Base-by-base conservation (phyloP, 805 yeast species). In the Nakazawaea anatomiae region DNA sequence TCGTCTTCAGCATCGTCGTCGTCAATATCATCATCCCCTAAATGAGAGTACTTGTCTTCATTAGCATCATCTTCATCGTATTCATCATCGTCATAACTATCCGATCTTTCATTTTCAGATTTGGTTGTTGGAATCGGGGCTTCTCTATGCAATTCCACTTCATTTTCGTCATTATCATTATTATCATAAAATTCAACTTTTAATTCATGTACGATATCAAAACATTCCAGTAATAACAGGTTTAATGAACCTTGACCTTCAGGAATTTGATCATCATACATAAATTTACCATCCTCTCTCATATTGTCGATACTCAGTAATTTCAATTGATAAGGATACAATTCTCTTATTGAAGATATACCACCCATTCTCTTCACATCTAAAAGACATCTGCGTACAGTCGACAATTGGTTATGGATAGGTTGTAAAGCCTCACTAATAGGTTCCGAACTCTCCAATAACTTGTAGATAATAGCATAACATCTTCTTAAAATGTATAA, bases 191-290 rank as follows among this genome's bases (percentile, higher is more conserved):
- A 78, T 62, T 90, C 96, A 36, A 88, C 83, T 63, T 89, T 87
- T 65, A 94, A 74, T 70, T 94, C 99, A 63, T 92, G 94, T 44
- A 88, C 76, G 52, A 92, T 85, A 66, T 94, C 99, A 65, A 89
- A 94, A 66, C 98, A 92, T 64, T 91, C 97, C 4, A 96, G 94
- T 47, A 92, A 72, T 52, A 92, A 70, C 1, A 96, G 96, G 65
- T 83, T 90, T 55, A 94, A 73, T n/a, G 96, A 82, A 5, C 97
- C 99, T 68, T 94, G 99, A 10, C 99, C 99, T 65, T 94, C 98
- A 2, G 99, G 99, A 42, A 94, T 86, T 56, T 89, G 87, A 47
- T 83, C 88, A 54, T 87, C 89, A 44, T 89, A 86, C 62, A 87
- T 82, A 61, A 94, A 94, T 71, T 89, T 92, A 6, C 99, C 99